phyloP scores from a whole-genome alignment of 163 green algal species.

The Scenedesmus sp. region DNA sequence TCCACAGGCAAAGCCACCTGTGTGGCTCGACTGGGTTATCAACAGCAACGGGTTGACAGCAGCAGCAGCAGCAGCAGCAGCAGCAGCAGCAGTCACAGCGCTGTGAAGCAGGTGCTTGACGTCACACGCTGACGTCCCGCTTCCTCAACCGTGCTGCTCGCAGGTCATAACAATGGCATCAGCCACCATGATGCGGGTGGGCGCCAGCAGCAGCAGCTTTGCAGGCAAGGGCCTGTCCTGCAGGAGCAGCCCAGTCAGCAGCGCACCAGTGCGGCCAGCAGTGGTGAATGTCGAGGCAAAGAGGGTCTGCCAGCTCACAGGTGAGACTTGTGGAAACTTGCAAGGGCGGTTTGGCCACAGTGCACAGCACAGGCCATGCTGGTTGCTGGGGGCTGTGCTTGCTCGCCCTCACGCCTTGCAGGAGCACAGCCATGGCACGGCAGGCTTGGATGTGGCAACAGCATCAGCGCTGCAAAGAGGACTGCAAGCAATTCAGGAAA shows the following conservation, averaged over 20 bases:
- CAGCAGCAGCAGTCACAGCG: constrained; percentile 11
- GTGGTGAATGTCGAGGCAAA: constrained; percentile 66
- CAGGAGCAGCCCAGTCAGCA: constrained; percentile 25
- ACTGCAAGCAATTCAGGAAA: neutral
- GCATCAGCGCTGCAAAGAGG: neutral
- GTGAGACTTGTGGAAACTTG: constrained; percentile 56
- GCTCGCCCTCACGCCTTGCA: too few species aligned
- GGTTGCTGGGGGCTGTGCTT: too few species aligned
- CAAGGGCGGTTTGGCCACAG: neutral
- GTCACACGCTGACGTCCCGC: neutral
- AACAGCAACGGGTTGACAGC: neutral
- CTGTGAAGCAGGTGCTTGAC: neutral
- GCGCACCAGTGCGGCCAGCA: constrained; percentile 29
- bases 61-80: neutral
- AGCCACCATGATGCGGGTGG: constrained; percentile 21
- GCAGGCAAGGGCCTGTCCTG: constrained; percentile 42
- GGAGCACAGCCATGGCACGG: neutral
- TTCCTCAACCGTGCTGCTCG: neutral
- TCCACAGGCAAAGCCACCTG: neutral
- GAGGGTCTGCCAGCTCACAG: constrained; percentile 84
- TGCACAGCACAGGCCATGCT: neutral
- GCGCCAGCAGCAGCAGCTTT: constrained; percentile 53
- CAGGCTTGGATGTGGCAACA: neutral
- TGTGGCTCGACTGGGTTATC: neutral
- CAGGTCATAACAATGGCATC: constrained; percentile 41